Conservation (phyloP, 2,329 filamentous ascomycete species). For the Daldinia sp. region DNA sequence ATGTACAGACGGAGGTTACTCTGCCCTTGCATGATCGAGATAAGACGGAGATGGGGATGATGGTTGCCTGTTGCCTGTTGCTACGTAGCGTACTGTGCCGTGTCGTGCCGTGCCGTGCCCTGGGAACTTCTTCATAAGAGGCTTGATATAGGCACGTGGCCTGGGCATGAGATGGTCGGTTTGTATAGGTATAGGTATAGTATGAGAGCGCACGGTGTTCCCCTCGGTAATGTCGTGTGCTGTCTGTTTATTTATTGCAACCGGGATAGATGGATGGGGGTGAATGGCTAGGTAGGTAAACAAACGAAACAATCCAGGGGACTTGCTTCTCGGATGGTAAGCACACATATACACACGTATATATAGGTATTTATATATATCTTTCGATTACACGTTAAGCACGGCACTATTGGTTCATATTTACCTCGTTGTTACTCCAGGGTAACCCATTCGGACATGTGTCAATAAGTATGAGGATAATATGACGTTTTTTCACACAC, state of each 20-base stretch:
- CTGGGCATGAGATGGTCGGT: not conserved
- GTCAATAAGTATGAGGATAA: not conserved
- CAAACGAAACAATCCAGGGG: not conserved
- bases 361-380: not conserved
- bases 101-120: not conserved
- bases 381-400: too few relatives aligned
- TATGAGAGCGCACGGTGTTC: not conserved
- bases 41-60: not conserved
- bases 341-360: too few relatives aligned
- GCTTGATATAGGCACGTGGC: not conserved
- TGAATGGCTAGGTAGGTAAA: not conserved
- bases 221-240: not conserved
- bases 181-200: not conserved
- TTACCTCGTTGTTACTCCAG: not conserved
- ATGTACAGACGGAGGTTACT: not conserved
- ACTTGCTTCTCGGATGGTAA: not conserved
- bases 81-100: not conserved
- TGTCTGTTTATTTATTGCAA: not conserved
- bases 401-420: not conserved
- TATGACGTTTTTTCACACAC: not conserved
- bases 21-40: constrained; percentile 1
- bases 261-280: not conserved
- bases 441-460: not conserved
- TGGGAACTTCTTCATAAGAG: not conserved
- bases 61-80: not conserved